These are phyloP conservation scores for Taxillus chinensis DNA, from an alignment of 164 flowering plant species.

Conservation along the genomic window DNA sequence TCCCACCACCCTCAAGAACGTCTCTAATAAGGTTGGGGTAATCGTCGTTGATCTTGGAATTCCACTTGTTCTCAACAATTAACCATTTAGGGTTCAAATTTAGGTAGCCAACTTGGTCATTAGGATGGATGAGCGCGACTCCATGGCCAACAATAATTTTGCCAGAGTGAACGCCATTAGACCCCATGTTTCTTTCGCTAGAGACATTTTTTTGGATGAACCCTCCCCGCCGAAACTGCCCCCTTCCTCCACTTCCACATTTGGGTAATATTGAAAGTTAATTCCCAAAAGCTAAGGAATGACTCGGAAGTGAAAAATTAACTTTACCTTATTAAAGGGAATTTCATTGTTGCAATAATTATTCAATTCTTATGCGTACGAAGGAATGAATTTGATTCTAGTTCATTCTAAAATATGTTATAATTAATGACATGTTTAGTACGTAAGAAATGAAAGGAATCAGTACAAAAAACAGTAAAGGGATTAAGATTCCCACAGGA, in stretches of 20 bases:
- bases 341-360: no score
- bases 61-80: slow-evolving; percentile 14
- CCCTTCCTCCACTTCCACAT: not conserved
- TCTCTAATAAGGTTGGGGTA: slow-evolving; percentile 14
- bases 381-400: no score
- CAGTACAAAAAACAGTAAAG: no score
- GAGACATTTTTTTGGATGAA: slow-evolving; percentile 16
- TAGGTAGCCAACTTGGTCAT: slow-evolving; percentile 22
- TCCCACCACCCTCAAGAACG: slow-evolving; percentile 9
- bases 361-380: no score
- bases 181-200: slow-evolving; percentile 21
- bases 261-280: no score
- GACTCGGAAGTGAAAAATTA: no score
- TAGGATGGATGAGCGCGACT: slow-evolving; percentile 21
- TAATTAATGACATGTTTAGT: no score
- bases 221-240: not conserved
- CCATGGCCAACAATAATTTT: slow-evolving; percentile 19
- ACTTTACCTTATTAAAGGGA: no score
- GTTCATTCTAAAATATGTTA: no score
- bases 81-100: slow-evolving; percentile 24
- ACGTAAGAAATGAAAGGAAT: no score
- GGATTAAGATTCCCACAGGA: no score
- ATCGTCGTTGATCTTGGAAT: slow-evolving; percentile 19
- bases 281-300: no score
- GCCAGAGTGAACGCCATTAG: slow-evolving; percentile 27